Conservation (phyloP, 805 yeast genomes). For the Candida takata region DNA sequence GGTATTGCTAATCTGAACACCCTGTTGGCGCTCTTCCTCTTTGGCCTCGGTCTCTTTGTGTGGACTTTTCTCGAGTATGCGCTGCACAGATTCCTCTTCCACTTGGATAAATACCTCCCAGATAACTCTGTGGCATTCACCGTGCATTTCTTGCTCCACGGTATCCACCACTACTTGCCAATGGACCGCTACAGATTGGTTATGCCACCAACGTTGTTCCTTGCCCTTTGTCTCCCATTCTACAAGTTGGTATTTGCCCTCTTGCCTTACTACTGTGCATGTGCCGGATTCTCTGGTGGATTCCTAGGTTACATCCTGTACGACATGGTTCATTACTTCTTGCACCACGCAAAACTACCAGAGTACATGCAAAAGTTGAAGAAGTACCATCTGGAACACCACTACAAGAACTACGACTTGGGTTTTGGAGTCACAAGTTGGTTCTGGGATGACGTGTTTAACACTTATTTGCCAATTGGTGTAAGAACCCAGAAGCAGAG, state of each 20-base stretch:
- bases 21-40: slow-evolving; percentile 46
- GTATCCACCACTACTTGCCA: slow-evolving; percentile 95
- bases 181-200: slow-evolving; percentile 93
- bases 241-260: slow-evolving; percentile 68
- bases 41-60: slow-evolving; percentile 74
- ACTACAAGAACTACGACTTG: slow-evolving; percentile 91
- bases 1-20: slow-evolving; percentile 47
- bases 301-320: slow-evolving; percentile 87
- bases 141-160: slow-evolving; percentile 86
- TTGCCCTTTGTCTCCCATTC: slow-evolving; percentile 70
- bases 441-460: slow-evolving; percentile 92
- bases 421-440: slow-evolving; percentile 95
- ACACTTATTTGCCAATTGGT: slow-evolving; percentile 56
- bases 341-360: slow-evolving; percentile 87
- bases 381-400: slow-evolving; percentile 93
- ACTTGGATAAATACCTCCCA: slow-evolving; percentile 82
- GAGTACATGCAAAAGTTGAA: slow-evolving; percentile 68
- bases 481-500: slow-evolving; percentile 11
- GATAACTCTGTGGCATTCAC: slow-evolving; percentile 68
- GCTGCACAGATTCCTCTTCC: slow-evolving; percentile 89
- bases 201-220: slow-evolving; percentile 88
- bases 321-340: slow-evolving; percentile 88
- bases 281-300: slow-evolving; percentile 94
- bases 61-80: slow-evolving; percentile 92
- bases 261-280: slow-evolving; percentile 78